These are phyloP conservation scores for Grosmannia huntii DNA, from an alignment of 2,329 filamentous ascomycete species.

Conservation along the genomic window DNA sequence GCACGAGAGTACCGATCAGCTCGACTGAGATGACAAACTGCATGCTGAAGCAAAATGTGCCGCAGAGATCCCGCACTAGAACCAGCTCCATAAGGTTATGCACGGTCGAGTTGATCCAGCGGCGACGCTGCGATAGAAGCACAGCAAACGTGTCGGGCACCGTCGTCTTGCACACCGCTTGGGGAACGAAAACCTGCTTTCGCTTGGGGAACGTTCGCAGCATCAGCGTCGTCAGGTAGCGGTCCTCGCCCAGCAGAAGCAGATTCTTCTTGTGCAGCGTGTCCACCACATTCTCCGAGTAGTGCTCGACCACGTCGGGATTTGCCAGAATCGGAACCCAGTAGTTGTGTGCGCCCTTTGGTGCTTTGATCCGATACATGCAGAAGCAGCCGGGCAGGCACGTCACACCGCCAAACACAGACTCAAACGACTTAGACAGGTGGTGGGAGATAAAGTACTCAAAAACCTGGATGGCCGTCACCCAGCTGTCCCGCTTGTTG, in stretches of 20 bases:
- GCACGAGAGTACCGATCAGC: conserved; percentile 81
- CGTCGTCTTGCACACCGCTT: conserved; percentile 97
- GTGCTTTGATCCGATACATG: conserved; percentile 99
- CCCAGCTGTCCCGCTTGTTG: conserved; percentile 91
- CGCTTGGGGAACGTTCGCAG: conserved; percentile 96
- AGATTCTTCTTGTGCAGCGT: conserved; percentile 97
- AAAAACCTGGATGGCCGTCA: conserved; percentile 96
- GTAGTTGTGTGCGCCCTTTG: conserved; percentile 96
- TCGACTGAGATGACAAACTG: conserved; percentile 97
- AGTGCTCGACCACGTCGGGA: conserved; percentile 96
- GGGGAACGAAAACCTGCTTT: conserved; percentile 96
- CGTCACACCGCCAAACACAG: conserved; percentile 96
- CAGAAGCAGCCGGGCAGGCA: conserved; percentile 98
- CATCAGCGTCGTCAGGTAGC: conserved; percentile 94
- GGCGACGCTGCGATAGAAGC: conserved; percentile 80
- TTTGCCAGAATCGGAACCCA: conserved; percentile 99
- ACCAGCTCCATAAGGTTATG: conserved; percentile 98
- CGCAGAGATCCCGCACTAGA: conserved; percentile 87
- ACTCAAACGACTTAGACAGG: conserved; percentile 92
- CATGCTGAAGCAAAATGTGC: conserved; percentile 99
- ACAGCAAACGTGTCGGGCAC: conserved; percentile 90
- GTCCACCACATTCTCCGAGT: conserved; percentile 97
- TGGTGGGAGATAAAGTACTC: conserved; percentile 99
- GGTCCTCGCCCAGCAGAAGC: conserved; percentile 82
- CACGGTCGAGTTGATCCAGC: conserved; percentile 99